Conservation (phyloP, 768 basidiomycete genomes). For the Boletus vermiculosoides region DNA sequence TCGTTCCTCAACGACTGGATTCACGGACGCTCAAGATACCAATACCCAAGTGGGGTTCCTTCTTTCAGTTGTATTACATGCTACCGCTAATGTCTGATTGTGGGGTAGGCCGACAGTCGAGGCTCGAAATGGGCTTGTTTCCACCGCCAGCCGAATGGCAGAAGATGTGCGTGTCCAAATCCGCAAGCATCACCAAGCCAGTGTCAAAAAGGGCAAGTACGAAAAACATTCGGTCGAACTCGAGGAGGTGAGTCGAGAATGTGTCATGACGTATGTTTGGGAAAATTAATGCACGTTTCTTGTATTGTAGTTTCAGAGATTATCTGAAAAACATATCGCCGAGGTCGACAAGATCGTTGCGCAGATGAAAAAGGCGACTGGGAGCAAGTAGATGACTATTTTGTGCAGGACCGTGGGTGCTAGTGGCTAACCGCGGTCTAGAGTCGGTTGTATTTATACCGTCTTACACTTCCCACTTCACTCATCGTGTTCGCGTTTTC, state of each 20-base stretch:
- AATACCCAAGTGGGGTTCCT: slow-evolving; percentile 65
- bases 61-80: neutral
- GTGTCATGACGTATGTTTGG: neutral
- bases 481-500: slow-evolving; percentile 4
- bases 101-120: slow-evolving; percentile 70
- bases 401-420: neutral
- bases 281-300: neutral
- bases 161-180: slow-evolving; percentile 77
- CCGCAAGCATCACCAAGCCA: slow-evolving; percentile 65
- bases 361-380: slow-evolving; percentile 59
- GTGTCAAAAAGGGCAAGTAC: slow-evolving; percentile 67
- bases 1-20: slow-evolving; percentile 72
- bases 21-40: slow-evolving; percentile 73
- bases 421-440: neutral
- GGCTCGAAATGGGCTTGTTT: slow-evolving; percentile 54
- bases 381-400: slow-evolving; percentile 20
- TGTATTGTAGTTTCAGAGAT: slow-evolving; percentile 63
- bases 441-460: neutral
- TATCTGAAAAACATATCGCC: slow-evolving; percentile 57
- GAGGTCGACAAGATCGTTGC: slow-evolving; percentile 68
- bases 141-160: slow-evolving; percentile 57
- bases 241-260: slow-evolving; percentile 48
- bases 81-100: neutral
- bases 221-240: slow-evolving; percentile 66
- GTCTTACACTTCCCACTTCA: neutral